Evolutionary conservation across 2,329 filamentous ascomycete genomes (phyloP), one percentile per base, ranked within the genome.

Genomic region (Fusarium praegraminearum): DNA sequence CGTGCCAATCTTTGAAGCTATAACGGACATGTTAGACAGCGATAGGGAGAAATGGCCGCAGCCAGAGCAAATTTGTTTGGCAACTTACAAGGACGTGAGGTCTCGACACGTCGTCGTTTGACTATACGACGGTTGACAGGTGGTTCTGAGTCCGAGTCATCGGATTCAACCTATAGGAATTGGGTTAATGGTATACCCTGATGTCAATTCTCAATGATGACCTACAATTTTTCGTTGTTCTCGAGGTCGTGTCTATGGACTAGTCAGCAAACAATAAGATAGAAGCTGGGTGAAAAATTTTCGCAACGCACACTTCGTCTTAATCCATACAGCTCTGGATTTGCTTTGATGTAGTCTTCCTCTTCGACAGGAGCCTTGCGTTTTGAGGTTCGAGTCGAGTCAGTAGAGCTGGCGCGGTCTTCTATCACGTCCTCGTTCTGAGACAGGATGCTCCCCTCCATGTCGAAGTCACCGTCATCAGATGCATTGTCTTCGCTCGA

Each of bases 291-390:
- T 60, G 67, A 68, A 70, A 69, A 53, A 2, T 63, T 74, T 72
- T 73, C 71, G 65, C n/a, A 53, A 81, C 91, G 68, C 90, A 96
- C 94, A 83, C 96, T 99, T 83, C 96, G 89, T 74, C 96, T 90
- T 72, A 99, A 85, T 49, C 96, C 96, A 83, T 98, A 99, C 11
- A 99, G 85, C 81, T 97, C 94, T 45, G 96, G 96, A 76, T 99
- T 97, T 76, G 93, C 92, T 75, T 91, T 87, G 74, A 98, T 97
- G 77, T 90, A 94, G 47, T 94, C 90, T 62, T 96, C 91, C 74
- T 96, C 92, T 53, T 91, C 89, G 38, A 87, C 78, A 77, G 85
- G 79, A 71, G 85, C 80, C 82, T 93, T 91, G 81, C 94, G 91
- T 85, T 97, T 97, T 65, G 85, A 81, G 51, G 86, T 87, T 76